phyloP scores from a whole-genome alignment of 2,329 filamentous ascomycete genomes.

The Fusarium nurragi region DNA sequence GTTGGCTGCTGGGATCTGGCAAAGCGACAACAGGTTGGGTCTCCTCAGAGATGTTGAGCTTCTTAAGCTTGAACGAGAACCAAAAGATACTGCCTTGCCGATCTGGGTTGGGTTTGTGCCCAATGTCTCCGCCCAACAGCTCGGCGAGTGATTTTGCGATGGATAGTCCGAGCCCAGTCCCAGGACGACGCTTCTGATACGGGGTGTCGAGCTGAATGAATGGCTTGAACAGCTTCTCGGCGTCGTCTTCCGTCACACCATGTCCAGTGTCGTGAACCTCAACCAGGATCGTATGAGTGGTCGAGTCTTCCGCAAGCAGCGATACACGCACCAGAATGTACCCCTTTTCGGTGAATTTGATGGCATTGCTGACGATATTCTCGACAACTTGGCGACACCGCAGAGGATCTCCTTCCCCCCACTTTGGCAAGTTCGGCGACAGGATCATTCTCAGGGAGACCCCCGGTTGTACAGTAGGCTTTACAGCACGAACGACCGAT shows the following conservation, averaged over 20 bases:
- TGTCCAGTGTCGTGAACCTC: constrained; percentile 1
- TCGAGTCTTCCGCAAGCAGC: not conserved
- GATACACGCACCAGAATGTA: not conserved
- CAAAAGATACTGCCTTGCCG: constrained; percentile 2
- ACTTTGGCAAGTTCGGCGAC: not conserved
- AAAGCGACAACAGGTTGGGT: rapidly evolving
- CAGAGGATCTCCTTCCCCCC: not conserved
- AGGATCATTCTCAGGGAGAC: not conserved
- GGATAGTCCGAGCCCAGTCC: constrained; percentile 6
- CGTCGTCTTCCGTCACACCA: not conserved
- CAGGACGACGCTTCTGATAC: not conserved
- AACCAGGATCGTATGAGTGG: not conserved
- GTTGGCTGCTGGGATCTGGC: rapidly evolving
- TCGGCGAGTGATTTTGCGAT: not conserved
- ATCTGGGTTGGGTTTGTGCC: not conserved
- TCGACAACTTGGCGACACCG: not conserved
- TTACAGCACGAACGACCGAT: not conserved
- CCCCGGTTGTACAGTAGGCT: not conserved
- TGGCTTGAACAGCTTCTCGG: not conserved
- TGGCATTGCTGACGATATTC: not conserved
- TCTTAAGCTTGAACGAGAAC: not conserved
- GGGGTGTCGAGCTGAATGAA: constrained; percentile 9
- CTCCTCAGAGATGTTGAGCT: not conserved
- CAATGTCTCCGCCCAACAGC: not conserved
- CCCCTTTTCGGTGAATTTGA: constrained; percentile 5